Evolutionary conservation across 2,329 filamentous ascomycete species (phyloP).

Genomic region (Escovopsis sp.): DNA sequence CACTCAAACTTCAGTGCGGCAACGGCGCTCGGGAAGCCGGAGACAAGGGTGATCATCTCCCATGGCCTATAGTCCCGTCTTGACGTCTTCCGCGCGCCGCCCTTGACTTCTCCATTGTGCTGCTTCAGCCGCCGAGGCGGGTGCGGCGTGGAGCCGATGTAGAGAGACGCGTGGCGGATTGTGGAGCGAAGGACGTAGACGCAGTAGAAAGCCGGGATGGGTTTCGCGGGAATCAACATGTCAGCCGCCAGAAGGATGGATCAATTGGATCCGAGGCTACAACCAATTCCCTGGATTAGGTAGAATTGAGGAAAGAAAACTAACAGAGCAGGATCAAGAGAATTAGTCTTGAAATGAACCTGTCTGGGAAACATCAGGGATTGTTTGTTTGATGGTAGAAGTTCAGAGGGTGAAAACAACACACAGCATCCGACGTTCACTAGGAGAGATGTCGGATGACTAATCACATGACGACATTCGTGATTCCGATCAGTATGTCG

Average conservation of each 20-base stretch:
- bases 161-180: constrained; percentile 54
- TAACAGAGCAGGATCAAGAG: no score
- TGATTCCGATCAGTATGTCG: no score
- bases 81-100: constrained; percentile 68
- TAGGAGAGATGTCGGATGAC: no score
- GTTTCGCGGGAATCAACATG: constrained; percentile 32
- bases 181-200: constrained; percentile 87
- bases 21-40: constrained; percentile 75
- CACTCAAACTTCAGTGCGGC: constrained; percentile 91
- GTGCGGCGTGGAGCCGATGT: constrained; percentile 86
- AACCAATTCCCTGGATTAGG: no score
- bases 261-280: no score
- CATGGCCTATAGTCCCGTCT: constrained; percentile 59
- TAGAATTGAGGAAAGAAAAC: no score
- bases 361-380: no score
- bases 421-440: no score
- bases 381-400: no score
- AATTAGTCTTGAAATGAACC: no score
- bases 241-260: constrained; percentile 2
- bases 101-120: constrained; percentile 75
- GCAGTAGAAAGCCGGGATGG: constrained; percentile 79
- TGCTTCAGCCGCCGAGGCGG: constrained; percentile 73
- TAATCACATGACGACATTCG: no score
- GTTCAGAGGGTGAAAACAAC: no score
- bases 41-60: constrained; percentile 79